These are phyloP conservation scores for Penicillium frequentans DNA, from an alignment of 2,329 filamentous ascomycete genomes.

Conservation along the genomic window DNA sequence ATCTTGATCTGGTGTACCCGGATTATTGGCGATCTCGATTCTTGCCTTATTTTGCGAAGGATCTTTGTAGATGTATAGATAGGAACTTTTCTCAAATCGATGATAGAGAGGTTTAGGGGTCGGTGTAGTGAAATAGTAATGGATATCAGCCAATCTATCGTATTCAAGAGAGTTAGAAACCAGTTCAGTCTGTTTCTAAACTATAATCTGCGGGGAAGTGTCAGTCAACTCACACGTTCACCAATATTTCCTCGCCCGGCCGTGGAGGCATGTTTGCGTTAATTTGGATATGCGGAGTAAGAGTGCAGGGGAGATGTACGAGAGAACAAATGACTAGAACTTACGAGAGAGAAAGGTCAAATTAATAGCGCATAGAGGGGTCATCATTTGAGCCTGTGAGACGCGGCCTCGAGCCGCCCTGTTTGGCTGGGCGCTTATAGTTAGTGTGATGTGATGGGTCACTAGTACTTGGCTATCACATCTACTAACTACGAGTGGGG, in stretches of 20 bases:
- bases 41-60: constrained; percentile 53
- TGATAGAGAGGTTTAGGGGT: constrained; percentile 57
- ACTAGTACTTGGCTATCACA: constrained; percentile 12
- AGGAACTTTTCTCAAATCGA: constrained; percentile 65
- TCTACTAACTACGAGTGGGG: constrained; percentile 1
- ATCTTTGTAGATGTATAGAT: constrained; percentile 65
- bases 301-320: neutral
- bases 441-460: constrained; percentile 20
- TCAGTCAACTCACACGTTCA: constrained; percentile 45
- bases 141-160: constrained; percentile 61
- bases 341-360: constrained; percentile 10
- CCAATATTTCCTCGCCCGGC: constrained; percentile 46
- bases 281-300: constrained; percentile 6
- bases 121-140: constrained; percentile 63
- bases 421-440: constrained; percentile 22
- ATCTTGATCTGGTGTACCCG: constrained; percentile 63
- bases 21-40: constrained; percentile 64
- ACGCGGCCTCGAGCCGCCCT: constrained; percentile 19
- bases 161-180: constrained; percentile 3
- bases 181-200: neutral
- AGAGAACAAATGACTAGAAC: constrained; percentile 1
- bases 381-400: constrained; percentile 14
- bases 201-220: constrained; percentile 16
- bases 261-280: constrained; percentile 44
- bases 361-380: constrained; percentile 20